These are phyloP conservation scores for Solanum sejunctum DNA, from an alignment of 257 asterid genomes.

Conservation along the genomic window DNA sequence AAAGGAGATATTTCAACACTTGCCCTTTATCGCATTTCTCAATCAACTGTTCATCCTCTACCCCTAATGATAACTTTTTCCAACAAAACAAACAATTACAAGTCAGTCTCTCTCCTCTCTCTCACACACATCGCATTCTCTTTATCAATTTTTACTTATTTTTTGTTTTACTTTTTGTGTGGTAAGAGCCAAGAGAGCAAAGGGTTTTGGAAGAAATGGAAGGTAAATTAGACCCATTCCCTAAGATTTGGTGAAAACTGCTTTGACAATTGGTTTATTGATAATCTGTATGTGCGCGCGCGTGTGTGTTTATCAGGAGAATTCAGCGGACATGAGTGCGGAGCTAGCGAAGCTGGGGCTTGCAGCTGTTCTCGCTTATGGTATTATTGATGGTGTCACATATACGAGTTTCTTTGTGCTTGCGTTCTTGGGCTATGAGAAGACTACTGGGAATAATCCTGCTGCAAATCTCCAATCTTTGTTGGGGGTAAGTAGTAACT, in stretches of 20 bases:
- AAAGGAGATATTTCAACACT: neutral
- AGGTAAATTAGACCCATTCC: slow-evolving; percentile 2
- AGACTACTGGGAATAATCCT: slow-evolving; percentile 36
- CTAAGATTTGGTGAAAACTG: neutral
- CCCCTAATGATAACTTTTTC: neutral
- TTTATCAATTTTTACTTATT: too few relatives aligned
- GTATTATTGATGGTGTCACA: slow-evolving; percentile 35
- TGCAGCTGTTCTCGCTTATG: slow-evolving; percentile 35
- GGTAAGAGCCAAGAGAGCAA: slow-evolving; percentile 5
- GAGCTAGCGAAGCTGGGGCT: slow-evolving; percentile 29
- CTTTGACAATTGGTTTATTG: neutral
- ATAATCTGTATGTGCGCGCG: neutral
- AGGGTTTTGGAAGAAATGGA: slow-evolving; percentile 37
- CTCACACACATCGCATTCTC: neutral
- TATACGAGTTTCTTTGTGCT: slow-evolving; percentile 38
- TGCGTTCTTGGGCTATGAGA: slow-evolving; percentile 32
- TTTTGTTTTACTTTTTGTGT: neutral
- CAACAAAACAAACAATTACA: slow-evolving; percentile 9
- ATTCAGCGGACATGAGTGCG: slow-evolving; percentile 28
- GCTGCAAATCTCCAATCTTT: slow-evolving; percentile 36
- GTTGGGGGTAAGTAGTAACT: slow-evolving; percentile 18
- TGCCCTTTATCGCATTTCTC: neutral
- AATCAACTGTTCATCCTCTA: slow-evolving; percentile 9
- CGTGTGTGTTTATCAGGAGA: slow-evolving; percentile 7
- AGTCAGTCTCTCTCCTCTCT: neutral